Evolutionary conservation across 345 rosid species (phyloP), one percentile per base, ranked within the genome.

Genomic region (Microcos paniculata): DNA sequence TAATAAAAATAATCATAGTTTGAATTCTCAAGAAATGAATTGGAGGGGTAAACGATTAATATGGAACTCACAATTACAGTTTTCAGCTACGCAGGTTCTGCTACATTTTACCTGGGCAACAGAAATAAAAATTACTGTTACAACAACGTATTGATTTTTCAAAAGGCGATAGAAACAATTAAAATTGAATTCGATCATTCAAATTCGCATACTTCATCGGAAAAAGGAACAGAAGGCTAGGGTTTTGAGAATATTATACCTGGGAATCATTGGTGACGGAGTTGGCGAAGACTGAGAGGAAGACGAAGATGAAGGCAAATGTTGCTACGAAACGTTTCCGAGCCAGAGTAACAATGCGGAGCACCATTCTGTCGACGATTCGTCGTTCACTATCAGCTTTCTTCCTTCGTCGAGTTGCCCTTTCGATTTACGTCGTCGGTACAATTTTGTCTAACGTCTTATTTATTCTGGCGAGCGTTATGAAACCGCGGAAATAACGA

Each of bases 51-150:
- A 51, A 26, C 30, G 40, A 35, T 3, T 35, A 45, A 53, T 23
- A 43, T 5, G 10, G 62, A 63, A 28, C 90, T 87, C 77, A 94
- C 98, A 62, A n/a, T 90, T 74, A 78, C 97, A 92, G 35, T 82
- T 87, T 80, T 82, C 74, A 1, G 88, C 89, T 59, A 87, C 80
- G 79, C 98, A 94, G 16, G 87, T 90, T 73, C 84, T 83, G 88
- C 95, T 92, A 72, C 97, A 91, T 79, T 72, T 82, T 62, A 82
- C 85, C 98, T 92, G 84, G 66, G 14, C 13, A 72, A 58, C 42
- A 19, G 42, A 26, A 26, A 69, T 28, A 28, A 49, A 24, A 28
- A 18, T 48, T 48, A 48, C 24, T 26, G 40, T 67, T 67, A 24
- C 40, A 45, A 45, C 14, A 6, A 52, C 40, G 40, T n/a, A n/a